Conservation (phyloP, 225 moss, liverwort and hornwort genomes). For the Physcomitrium patens region DNA sequence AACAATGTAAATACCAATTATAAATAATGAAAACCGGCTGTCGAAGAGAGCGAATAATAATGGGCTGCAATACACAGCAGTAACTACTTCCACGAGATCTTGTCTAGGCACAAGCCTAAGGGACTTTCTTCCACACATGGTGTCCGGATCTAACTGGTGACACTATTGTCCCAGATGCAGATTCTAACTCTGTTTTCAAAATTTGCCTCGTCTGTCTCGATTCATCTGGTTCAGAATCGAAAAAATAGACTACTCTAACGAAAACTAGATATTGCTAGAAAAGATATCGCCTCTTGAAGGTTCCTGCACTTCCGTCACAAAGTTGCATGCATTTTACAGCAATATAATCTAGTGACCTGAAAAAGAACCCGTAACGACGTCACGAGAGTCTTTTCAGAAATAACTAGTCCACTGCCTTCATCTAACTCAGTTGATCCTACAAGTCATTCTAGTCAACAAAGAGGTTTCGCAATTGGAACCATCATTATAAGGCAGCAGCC, state of each 20-base stretch:
- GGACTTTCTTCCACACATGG: slow-evolving; percentile 21
- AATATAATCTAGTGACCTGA: slow-evolving; percentile 15
- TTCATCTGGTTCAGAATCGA: slow-evolving; percentile 2
- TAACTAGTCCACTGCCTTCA: slow-evolving; percentile 5
- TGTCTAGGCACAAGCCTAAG: slow-evolving; percentile 7
- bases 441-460: slow-evolving; percentile 15
- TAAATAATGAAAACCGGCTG: slow-evolving; percentile 9
- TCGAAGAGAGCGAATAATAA: slow-evolving; percentile 17
- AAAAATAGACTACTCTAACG: slow-evolving; percentile 15
- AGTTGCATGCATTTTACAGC: slow-evolving; percentile 20
- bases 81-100: slow-evolving; percentile 13
- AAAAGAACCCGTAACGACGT: slow-evolving; percentile 14
- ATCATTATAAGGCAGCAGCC: slow-evolving; percentile 15
- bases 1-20: neutral
- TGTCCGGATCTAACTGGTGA: slow-evolving; percentile 10
- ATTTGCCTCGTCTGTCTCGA: slow-evolving; percentile 22
- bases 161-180: slow-evolving; percentile 1
- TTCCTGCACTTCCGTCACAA: slow-evolving; percentile 1
- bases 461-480: slow-evolving; percentile 17
- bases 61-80: slow-evolving; percentile 12
- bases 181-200: slow-evolving; percentile 7
- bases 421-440: slow-evolving; percentile 25
- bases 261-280: neutral
- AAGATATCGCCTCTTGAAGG: slow-evolving; percentile 1
- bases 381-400: slow-evolving; percentile 11